Conservation (phyloP, 78 protist genomes). For the Guillardia theta region DNA sequence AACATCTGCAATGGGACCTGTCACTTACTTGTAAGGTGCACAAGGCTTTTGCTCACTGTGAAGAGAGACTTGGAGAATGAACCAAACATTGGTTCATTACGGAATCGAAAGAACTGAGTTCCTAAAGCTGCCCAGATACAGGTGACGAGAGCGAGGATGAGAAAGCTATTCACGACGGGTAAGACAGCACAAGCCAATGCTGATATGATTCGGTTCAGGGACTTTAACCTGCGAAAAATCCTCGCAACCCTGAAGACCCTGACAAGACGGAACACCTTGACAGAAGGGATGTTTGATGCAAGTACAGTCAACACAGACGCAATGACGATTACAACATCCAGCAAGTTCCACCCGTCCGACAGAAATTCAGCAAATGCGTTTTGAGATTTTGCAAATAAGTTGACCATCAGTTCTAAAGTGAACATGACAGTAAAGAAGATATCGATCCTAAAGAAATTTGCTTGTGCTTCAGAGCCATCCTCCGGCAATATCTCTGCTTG, state of each 20-base stretch:
- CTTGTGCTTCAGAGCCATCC: too few species aligned
- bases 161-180: not conserved
- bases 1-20: too few species aligned
- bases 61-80: not conserved
- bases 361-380: not conserved
- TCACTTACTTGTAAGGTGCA: too few species aligned
- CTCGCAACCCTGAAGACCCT: not conserved
- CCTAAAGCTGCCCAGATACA: not conserved
- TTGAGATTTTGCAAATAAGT: not conserved
- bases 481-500: too few species aligned
- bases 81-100: not conserved
- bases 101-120: not conserved
- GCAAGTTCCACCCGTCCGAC: not conserved
- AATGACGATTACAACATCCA: too few species aligned
- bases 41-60: too few species aligned
- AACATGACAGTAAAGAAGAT: not conserved
- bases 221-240: not conserved
- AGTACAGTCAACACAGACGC: too few species aligned
- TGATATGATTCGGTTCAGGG: not conserved
- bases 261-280: not conserved
- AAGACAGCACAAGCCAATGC: not conserved
- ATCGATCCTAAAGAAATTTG: too few species aligned
- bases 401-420: not conserved
- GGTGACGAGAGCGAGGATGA: not conserved
- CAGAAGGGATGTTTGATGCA: not conserved